Evolutionary conservation across 164 flowering plant genomes (phyloP), one percentile per base, ranked within the genome.

Genomic region (Sextonia rubra): DNA sequence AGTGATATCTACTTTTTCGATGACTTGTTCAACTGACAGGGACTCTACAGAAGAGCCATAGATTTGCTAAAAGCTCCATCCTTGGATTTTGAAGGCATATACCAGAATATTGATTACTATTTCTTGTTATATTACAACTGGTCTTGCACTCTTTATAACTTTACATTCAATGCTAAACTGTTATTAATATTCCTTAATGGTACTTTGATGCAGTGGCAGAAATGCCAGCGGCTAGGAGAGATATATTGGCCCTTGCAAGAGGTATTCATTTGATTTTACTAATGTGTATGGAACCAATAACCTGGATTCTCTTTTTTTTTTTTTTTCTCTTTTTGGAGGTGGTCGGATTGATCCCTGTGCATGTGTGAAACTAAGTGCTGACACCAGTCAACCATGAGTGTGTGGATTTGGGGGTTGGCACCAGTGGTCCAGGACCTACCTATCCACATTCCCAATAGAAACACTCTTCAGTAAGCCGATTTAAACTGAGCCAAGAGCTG

Each of bases 171-270:
- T 22, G 2, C 30, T 27, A 37, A 9, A 37, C 44, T 37, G 11
- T 37, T 37, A 37, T 7, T 37, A 37, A 37, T 69, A 23, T 22
- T 65, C 14, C 2, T 9, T 44, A 20, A 20, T 24, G 58, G 11
- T 32, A 66, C 22, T 70, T 69, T 65, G 66, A 29, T 63, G n/a
- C 62, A 83, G 91, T 79, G 76, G 76, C 75, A 30, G 77, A 81
- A 63, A 77, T 69, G 12, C 82, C 74, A 70, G 77, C 73, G n/a
- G 69, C 60, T 70, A 76, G 83, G 71, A 85, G 83, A 64, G 98
- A 92, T 64, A 82, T 92, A 56, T 77, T 85, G 61, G 93, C 96
- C 70, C 89, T 92, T 78, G 98, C 98, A 63, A 90, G 96, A 90
- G 99, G 99, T 95, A 86, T 63, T 66, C 12, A 37, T 66, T 24